Percentiles rank a stretch among this genome's conserved stretches.
Conservation (phyloP, 495 filamentous ascomycete species). For the Penicillium samsonianum region DNA sequence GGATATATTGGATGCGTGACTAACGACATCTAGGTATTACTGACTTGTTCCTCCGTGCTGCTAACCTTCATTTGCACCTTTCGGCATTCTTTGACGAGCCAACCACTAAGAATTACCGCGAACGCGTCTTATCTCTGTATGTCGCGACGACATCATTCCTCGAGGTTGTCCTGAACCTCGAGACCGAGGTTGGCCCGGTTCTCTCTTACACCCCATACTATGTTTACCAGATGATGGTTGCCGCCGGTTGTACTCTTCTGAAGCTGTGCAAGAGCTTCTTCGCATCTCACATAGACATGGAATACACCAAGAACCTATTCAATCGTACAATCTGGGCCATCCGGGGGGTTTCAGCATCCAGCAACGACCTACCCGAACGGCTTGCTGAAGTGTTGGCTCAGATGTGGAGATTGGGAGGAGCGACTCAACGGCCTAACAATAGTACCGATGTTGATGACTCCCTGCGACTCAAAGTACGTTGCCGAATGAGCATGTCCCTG, state of each 20-base stretch:
- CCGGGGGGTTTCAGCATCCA: conserved; percentile 72
- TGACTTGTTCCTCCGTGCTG: conserved; percentile 73
- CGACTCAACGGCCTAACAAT: conserved; percentile 35
- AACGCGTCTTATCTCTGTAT: conserved; percentile 77
- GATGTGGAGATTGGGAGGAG: conserved; percentile 78
- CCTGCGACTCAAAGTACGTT: conserved; percentile 81
- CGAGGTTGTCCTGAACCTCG: conserved; percentile 66
- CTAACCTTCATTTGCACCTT: conserved; percentile 79
- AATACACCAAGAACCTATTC: conserved; percentile 73
- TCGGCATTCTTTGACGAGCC: conserved; percentile 88
- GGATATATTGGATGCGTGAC: neutral
- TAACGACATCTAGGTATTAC: conserved; percentile 59
- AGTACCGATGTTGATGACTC: conserved; percentile 60
- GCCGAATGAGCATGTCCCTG: conserved; percentile 89
- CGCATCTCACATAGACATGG: conserved; percentile 66
- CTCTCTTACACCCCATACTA: conserved; percentile 80
- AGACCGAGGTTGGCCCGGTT: conserved; percentile 50
- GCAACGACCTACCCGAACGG: conserved; percentile 83
- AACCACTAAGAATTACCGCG: conserved; percentile 68
- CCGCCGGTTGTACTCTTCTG: conserved; percentile 78
- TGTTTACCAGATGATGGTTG: conserved; percentile 89
- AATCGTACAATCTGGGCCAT: conserved; percentile 75
- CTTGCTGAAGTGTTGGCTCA: conserved; percentile 89
- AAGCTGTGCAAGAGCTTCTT: conserved; percentile 87
- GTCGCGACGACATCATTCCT: conserved; percentile 73